Conservation (phyloP, 495 filamentous ascomycete genomes). For the Hyaloscypha hepaticicola region DNA sequence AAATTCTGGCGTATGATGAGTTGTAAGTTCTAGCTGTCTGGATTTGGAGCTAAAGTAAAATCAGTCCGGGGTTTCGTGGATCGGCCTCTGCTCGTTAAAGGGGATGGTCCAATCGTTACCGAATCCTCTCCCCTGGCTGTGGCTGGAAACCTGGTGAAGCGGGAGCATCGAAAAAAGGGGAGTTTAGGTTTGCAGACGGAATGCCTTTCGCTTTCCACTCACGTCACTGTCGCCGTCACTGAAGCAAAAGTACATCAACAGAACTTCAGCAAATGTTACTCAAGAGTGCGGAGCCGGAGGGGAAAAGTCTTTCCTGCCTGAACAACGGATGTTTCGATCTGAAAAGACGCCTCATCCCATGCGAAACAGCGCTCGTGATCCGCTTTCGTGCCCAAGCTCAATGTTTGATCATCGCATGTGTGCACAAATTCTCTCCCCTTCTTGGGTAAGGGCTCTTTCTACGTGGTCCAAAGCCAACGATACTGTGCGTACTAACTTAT, state of each 20-base stretch:
- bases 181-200: background rate
- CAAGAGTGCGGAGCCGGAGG: background rate
- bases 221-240: too few species aligned
- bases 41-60: background rate
- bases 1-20: background rate
- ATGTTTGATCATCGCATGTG: constrained; percentile 9
- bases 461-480: background rate
- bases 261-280: background rate
- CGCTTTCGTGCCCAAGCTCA: background rate
- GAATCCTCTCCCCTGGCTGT: background rate
- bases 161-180: background rate
- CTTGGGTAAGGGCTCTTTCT: background rate
- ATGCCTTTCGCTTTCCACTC: background rate
- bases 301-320: background rate
- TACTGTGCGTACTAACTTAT: background rate
- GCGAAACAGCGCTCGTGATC: constrained; percentile 18
- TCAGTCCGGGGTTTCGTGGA: background rate
- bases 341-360: background rate
- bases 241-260: too few species aligned
- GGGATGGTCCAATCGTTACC: background rate
- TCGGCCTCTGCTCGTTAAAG: background rate
- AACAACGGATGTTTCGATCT: constrained; percentile 11
- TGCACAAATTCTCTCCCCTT: background rate
- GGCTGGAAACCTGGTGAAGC: background rate
- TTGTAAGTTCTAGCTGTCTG: background rate